Evolutionary conservation across 2,329 filamentous ascomycete genomes (phyloP).

Genomic region (Exophiala sp.): DNA sequence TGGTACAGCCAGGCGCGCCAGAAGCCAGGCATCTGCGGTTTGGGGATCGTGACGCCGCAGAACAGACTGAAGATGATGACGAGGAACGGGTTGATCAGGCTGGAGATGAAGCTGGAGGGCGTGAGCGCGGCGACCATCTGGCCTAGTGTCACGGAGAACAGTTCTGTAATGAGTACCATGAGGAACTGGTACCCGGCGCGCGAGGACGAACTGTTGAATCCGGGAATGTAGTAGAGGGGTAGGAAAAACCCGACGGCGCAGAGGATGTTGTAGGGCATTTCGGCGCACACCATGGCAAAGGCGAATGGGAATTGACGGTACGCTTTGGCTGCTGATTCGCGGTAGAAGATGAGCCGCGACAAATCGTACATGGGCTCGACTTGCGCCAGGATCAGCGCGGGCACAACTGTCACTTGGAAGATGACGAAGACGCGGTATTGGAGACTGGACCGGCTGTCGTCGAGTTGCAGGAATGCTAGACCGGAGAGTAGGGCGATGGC

Average conservation of each 20-base stretch:
- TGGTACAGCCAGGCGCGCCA: constrained; percentile 78
- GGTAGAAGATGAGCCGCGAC: constrained; percentile 74
- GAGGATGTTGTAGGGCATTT: constrained; percentile 76
- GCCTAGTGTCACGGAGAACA: constrained; percentile 75
- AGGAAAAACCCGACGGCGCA: constrained; percentile 77
- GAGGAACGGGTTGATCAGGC: constrained; percentile 74
- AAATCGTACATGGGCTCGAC: constrained; percentile 80
- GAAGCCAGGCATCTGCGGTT: constrained; percentile 68
- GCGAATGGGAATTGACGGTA: constrained; percentile 77
- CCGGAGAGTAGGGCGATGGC: constrained; percentile 72
- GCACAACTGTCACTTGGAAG: constrained; percentile 78
- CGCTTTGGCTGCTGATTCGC: constrained; percentile 78
- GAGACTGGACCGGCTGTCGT: constrained; percentile 66
- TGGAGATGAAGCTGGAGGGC: constrained; percentile 70
- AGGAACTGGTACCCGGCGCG: constrained; percentile 83
- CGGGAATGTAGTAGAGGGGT: constrained; percentile 77
- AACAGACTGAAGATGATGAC: constrained; percentile 79
- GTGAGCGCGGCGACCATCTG: constrained; percentile 73
- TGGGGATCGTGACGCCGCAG: constrained; percentile 79
- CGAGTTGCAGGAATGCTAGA: constrained; percentile 70
- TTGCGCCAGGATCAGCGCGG: constrained; percentile 74
- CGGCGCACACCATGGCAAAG: constrained; percentile 69
- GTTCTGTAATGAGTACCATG: constrained; percentile 73
- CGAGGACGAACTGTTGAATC: constrained; percentile 56
- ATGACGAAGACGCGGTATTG: constrained; percentile 86